Evolutionary conservation across 2,329 filamentous ascomycete species (phyloP).

Genomic region (Colletotrichum spinosum): DNA sequence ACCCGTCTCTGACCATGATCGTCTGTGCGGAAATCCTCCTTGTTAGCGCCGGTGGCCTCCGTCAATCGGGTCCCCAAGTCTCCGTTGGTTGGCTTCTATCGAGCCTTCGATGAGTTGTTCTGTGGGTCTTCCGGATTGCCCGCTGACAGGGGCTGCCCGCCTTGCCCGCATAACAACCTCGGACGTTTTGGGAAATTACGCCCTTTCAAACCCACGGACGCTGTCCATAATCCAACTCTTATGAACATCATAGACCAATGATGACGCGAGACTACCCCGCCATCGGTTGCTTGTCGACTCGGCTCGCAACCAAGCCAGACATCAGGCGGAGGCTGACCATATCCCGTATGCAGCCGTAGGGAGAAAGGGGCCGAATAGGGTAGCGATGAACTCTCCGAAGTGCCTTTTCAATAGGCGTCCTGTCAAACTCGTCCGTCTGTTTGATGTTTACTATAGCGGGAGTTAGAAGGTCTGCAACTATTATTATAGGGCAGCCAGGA

Average conservation of each 20-base stretch:
- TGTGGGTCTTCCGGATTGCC: conserved; percentile 49
- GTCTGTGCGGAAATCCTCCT: conserved; percentile 31
- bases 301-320: conserved; percentile 25
- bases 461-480: not conserved
- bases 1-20: conserved; percentile 17
- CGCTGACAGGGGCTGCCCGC: conserved; percentile 43
- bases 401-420: conserved; percentile 33
- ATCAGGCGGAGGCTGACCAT: conserved; percentile 34
- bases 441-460: conserved; percentile 40
- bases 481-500: conserved; percentile 12
- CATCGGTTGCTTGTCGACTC: conserved; percentile 32
- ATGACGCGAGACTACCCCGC: conserved; percentile 45
- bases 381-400: conserved; percentile 30
- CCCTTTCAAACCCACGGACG: conserved; percentile 48
- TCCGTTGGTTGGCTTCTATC: conserved; percentile 35
- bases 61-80: conserved; percentile 14
- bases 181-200: conserved; percentile 59
- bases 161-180: conserved; percentile 55
- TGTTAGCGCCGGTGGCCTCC: conserved; percentile 30
- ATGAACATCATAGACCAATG: conserved; percentile 48
- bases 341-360: conserved; percentile 30
- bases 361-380: conserved; percentile 24
- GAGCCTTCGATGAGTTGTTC: conserved; percentile 56
- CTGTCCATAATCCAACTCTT: conserved; percentile 52
- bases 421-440: conserved; percentile 38